Evolutionary conservation across 495 filamentous ascomycete genomes (phyloP).

Genomic region (Parachaetomium inaequale): DNA sequence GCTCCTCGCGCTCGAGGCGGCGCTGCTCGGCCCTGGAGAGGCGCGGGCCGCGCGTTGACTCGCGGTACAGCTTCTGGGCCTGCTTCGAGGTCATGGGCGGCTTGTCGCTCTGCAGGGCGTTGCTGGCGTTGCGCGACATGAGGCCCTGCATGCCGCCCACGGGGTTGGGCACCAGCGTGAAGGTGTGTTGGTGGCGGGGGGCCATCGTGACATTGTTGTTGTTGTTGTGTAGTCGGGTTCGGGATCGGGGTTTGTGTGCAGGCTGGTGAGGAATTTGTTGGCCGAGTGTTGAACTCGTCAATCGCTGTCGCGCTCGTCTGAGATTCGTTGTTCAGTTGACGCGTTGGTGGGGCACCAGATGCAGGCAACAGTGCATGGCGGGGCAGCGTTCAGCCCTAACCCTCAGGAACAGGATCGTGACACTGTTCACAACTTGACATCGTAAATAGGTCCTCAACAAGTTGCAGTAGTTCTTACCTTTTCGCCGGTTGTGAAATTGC

Average conservation of each 20-base stretch:
- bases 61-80: slow-evolving; percentile 38
- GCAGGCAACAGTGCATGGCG: neutral
- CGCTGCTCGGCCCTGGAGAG: slow-evolving; percentile 42
- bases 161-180: slow-evolving; percentile 27
- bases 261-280: neutral
- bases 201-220: slow-evolving; percentile 9
- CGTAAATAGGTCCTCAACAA: too few species aligned
- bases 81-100: slow-evolving; percentile 48
- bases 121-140: slow-evolving; percentile 15
- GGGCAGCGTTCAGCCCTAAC: neutral
- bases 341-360: neutral
- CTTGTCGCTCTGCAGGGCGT: slow-evolving; percentile 8
- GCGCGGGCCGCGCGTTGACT: slow-evolving; percentile 33
- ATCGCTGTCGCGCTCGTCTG: neutral
- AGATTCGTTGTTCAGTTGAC: neutral
- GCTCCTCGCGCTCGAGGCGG: slow-evolving; percentile 40
- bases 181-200: slow-evolving; percentile 24
- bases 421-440: too few species aligned
- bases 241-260: neutral
- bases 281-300: neutral
- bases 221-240: neutral
- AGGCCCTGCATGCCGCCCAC: slow-evolving; percentile 26
- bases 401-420: neutral
- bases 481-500: too few species aligned
- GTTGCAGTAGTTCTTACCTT: too few species aligned